Percentiles rank a stretch among this genome's conserved stretches.
phyloP scores from a whole-genome alignment of 192 early-diverging fungal species.

The Mortierella hygrophila region DNA sequence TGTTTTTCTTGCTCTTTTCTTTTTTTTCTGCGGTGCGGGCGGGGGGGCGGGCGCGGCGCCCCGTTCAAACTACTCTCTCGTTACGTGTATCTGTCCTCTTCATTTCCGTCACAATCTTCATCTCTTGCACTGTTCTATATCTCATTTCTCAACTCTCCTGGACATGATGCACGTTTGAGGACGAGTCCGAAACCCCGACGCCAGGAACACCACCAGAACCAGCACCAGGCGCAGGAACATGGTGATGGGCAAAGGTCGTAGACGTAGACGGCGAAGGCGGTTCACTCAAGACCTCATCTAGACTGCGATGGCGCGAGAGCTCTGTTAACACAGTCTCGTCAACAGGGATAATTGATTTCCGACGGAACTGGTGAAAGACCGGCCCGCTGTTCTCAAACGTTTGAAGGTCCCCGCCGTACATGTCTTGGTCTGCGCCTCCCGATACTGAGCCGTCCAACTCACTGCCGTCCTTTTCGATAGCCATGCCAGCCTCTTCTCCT shows the following conservation, averaged over 20 bases:
- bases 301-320: slow-evolving; percentile 62
- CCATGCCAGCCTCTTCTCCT: neutral
- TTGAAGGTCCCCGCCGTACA: slow-evolving; percentile 45
- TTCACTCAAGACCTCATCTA: slow-evolving; percentile 61
- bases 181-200: neutral
- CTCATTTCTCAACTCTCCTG: neutral
- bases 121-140: neutral
- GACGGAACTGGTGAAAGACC: slow-evolving; percentile 58
- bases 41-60: no score
- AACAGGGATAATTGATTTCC: slow-evolving; percentile 71
- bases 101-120: neutral
- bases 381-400: slow-evolving; percentile 51
- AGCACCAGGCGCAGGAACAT: neutral
- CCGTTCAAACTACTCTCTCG: neutral
- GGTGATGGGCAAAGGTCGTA: neutral
- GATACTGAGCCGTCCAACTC: neutral
- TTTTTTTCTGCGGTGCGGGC: no score
- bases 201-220: neutral
- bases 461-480: neutral
- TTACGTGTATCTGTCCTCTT: neutral
- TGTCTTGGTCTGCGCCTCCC: slow-evolving; percentile 10
- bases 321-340: slow-evolving; percentile 69
- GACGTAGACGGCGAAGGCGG: neutral
- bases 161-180: neutral
- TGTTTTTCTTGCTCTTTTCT: no score